Conservation (phyloP, 2,329 filamentous ascomycete genomes). For the Diaporthe eres region DNA sequence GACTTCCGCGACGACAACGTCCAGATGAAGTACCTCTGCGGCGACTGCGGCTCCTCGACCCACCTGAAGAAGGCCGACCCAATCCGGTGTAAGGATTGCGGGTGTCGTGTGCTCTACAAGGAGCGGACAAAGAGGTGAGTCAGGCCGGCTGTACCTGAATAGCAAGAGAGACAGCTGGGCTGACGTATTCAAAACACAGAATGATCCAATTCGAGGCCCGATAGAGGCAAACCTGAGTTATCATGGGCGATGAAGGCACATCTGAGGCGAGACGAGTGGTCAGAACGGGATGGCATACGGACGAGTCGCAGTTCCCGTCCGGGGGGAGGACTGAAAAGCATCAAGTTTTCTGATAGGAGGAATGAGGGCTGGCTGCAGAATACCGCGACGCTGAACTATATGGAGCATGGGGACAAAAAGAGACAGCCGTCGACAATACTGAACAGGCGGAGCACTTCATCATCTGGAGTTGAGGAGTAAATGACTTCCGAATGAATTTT, state of each 20-base stretch:
- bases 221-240: slow-evolving; percentile 59
- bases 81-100: slow-evolving; percentile 92
- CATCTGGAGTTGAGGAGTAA: slow-evolving; percentile 40
- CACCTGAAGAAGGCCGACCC: slow-evolving; percentile 82
- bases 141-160: background rate
- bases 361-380: background rate
- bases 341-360: background rate
- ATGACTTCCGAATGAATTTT: slow-evolving; percentile 36
- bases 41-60: slow-evolving; percentile 86
- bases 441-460: slow-evolving; percentile 12
- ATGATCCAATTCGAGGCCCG: slow-evolving; percentile 99
- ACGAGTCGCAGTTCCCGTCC: background rate
- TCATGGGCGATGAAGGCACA: too few species aligned
- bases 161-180: slow-evolving; percentile 35
- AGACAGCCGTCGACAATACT: background rate
- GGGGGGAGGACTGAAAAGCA: background rate
- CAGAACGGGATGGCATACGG: background rate
- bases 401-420: background rate
- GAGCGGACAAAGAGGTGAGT: slow-evolving; percentile 94
- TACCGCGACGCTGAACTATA: background rate
- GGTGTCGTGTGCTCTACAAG: slow-evolving; percentile 96
- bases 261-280: background rate
- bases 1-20: slow-evolving; percentile 63
- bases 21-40: slow-evolving; percentile 80
- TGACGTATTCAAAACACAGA: slow-evolving; percentile 61